Percentiles rank a stretch among this genome's conserved stretches.
Evolutionary conservation across 352 stramenopile genomes (phyloP).

Genomic region (Phytopythium mirpurense): DNA sequence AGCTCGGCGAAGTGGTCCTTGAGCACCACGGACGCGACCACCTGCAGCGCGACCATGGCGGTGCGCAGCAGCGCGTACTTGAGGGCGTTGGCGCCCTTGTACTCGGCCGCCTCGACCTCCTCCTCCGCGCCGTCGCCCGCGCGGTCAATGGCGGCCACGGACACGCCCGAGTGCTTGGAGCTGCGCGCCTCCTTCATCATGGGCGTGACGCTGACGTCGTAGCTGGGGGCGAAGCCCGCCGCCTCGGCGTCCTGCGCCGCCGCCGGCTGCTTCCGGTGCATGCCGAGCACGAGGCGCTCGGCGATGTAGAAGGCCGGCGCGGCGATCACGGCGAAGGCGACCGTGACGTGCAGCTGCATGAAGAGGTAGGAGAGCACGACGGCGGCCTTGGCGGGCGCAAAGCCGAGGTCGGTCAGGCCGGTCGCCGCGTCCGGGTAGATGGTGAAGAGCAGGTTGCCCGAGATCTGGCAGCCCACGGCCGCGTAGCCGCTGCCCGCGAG

Average conservation of each 20-base stretch:
- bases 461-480: slow-evolving; percentile 36
- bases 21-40: not conserved
- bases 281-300: slow-evolving; percentile 25
- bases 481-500: slow-evolving; percentile 19
- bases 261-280: slow-evolving; percentile 17
- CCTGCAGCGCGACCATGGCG: slow-evolving; percentile 4
- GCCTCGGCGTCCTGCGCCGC: too few species aligned
- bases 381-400: slow-evolving; percentile 13
- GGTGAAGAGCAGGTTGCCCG: slow-evolving; percentile 44
- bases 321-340: slow-evolving; percentile 28
- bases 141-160: slow-evolving; percentile 8
- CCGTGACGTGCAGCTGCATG: slow-evolving; percentile 35
- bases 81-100: not conserved
- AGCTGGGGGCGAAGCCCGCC: slow-evolving; percentile 14
- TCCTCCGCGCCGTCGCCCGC: not conserved
- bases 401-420: slow-evolving; percentile 18
- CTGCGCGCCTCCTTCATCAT: slow-evolving; percentile 10
- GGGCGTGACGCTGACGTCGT: slow-evolving; percentile 14
- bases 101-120: not conserved
- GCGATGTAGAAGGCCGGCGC: slow-evolving; percentile 25
- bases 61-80: slow-evolving; percentile 2
- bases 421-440: slow-evolving; percentile 25
- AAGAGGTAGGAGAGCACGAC: slow-evolving; percentile 22
- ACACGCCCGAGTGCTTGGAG: slow-evolving; percentile 24
- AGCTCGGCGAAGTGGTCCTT: slow-evolving; percentile 4